Evolutionary conservation across 148 eudicot genomes (phyloP).

Genomic region (Dianthus caryophyllus): DNA sequence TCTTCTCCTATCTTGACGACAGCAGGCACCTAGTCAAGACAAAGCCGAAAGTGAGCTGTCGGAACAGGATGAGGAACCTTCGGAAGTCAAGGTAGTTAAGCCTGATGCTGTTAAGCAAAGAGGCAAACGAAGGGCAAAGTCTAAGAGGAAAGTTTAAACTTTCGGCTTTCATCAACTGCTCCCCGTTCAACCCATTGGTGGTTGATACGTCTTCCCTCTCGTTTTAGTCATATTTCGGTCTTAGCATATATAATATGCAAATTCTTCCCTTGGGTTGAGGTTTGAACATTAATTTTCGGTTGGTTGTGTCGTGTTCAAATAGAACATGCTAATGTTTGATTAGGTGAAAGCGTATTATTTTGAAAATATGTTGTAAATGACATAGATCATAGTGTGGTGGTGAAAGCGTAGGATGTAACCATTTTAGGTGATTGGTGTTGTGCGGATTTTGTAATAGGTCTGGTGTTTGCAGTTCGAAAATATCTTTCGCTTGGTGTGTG

Average conservation of each 20-base stretch:
- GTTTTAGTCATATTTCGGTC: background rate
- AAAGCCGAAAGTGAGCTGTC: constrained; percentile 17
- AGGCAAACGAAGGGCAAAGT: constrained; percentile 16
- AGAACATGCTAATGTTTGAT: constrained; percentile 10
- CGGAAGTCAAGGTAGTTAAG: constrained; percentile 16
- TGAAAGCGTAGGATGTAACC: constrained; percentile 10
- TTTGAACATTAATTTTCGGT: background rate
- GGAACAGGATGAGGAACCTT: constrained; percentile 15
- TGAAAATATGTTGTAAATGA: constrained; percentile 23
- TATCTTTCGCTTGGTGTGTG: too few species aligned
- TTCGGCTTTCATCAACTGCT: constrained; percentile 5
- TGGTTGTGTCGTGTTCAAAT: constrained; percentile 3
- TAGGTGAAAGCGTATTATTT: constrained; percentile 1
- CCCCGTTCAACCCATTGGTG: background rate
- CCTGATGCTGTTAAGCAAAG: constrained; percentile 16
- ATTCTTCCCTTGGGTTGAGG: background rate
- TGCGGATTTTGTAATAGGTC: background rate
- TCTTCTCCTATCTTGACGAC: background rate
- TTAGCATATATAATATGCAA: background rate
- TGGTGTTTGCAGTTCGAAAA: background rate
- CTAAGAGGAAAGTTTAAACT: constrained; percentile 19
- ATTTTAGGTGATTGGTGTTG: constrained; percentile 16
- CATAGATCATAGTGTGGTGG: constrained; percentile 20
- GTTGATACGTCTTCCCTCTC: background rate
- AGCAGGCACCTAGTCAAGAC: background rate